Evolutionary conservation across 2,329 filamentous ascomycete genomes (phyloP).

Genomic region (Plectosphaerella sp.): DNA sequence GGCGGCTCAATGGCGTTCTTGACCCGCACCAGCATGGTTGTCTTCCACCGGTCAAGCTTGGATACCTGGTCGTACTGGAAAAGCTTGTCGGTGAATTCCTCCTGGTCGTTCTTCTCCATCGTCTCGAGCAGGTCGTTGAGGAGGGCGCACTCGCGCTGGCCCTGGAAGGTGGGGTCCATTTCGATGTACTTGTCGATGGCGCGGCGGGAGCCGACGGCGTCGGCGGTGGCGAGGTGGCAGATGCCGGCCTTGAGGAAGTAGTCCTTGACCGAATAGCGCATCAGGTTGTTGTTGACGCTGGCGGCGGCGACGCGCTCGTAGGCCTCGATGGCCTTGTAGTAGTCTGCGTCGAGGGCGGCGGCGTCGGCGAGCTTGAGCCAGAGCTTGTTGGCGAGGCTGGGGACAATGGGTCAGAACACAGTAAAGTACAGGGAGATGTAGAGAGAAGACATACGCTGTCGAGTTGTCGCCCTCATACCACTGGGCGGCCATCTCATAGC

Average conservation of each 20-base stretch:
- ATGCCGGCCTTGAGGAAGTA: constrained; percentile 93
- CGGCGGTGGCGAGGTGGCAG: constrained; percentile 72
- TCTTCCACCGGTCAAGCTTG: constrained; percentile 98
- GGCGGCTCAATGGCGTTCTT: constrained; percentile 74
- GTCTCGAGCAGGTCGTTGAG: constrained; percentile 72
- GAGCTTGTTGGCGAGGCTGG: constrained; percentile 86
- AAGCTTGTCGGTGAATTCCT: constrained; percentile 78
- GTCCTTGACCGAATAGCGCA: constrained; percentile 92
- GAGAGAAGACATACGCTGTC: constrained; percentile 58
- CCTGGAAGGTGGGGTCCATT: constrained; percentile 70
- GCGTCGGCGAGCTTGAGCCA: constrained; percentile 91
- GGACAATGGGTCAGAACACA: too few relatives aligned
- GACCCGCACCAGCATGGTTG: constrained; percentile 72
- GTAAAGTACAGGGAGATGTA: not conserved
- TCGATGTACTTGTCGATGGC: constrained; percentile 81
- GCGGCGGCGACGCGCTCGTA: constrained; percentile 80
- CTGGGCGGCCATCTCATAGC: constrained; percentile 78
- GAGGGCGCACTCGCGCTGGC: constrained; percentile 76
- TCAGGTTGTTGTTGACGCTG: constrained; percentile 82
- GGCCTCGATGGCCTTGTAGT: constrained; percentile 74
- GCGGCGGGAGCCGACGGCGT: constrained; percentile 72
- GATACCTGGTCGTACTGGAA: constrained; percentile 89
- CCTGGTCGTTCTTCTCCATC: constrained; percentile 73
- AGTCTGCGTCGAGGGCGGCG: constrained; percentile 75
- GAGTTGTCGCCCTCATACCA: constrained; percentile 91